Evolutionary conservation across 1,284 basidiomycete genomes (phyloP).

Genomic region (Irpex sp.): DNA sequence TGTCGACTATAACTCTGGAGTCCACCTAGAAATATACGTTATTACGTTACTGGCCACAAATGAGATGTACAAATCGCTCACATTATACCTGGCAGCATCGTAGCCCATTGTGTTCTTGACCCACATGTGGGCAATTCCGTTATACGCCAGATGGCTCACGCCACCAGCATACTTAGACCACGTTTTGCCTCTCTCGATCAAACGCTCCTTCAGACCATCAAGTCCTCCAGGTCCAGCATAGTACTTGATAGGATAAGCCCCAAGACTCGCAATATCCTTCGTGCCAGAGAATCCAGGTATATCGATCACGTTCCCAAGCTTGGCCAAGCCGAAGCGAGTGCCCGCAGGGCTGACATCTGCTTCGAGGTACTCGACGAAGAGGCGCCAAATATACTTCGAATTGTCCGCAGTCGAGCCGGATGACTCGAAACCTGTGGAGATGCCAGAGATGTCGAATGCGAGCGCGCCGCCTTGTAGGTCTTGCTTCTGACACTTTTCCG

Average conservation of each 20-base stretch:
- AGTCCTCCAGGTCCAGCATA: constrained; percentile 37
- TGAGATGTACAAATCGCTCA: constrained; percentile 24
- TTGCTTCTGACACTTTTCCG: constrained; percentile 29
- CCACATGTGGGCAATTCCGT: constrained; percentile 32
- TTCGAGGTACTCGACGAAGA: constrained; percentile 29
- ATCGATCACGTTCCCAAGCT: constrained; percentile 37
- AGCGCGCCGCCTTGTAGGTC: constrained; percentile 15
- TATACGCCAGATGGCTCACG: constrained; percentile 52
- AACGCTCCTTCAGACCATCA: constrained; percentile 33
- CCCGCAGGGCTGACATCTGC: constrained; percentile 23
- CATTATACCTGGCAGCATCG: constrained; percentile 38
- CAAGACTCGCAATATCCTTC: constrained; percentile 43
- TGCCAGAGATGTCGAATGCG: constrained; percentile 23
- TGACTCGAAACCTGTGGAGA: constrained; percentile 17
- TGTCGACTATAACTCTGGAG: constrained; percentile 53
- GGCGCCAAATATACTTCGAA: constrained; percentile 26
- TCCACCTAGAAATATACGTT: constrained; percentile 20
- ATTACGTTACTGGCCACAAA: background rate
- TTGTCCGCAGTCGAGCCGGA: constrained; percentile 16
- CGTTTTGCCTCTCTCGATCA: constrained; percentile 47
- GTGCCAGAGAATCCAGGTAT: constrained; percentile 41
- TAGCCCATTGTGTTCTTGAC: constrained; percentile 20
- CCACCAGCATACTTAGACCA: constrained; percentile 48
- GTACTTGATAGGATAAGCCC: constrained; percentile 50
- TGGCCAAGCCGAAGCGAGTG: constrained; percentile 31